These are phyloP conservation scores for Penicillium occitanis DNA, from an alignment of 2,329 filamentous ascomycete species.

Conservation along the genomic window DNA sequence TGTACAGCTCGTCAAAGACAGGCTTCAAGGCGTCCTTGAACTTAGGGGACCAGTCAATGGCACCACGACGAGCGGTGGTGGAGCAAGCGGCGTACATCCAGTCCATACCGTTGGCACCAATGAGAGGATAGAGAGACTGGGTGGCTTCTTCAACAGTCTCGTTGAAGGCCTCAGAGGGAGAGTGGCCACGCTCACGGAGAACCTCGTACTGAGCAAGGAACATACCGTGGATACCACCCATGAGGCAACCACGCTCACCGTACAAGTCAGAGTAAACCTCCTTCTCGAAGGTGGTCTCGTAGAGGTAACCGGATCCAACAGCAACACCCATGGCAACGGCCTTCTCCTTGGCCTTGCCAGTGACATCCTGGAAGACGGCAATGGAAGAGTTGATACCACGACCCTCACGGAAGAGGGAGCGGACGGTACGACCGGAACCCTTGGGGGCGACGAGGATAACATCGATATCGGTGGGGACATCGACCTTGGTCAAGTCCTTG, in stretches of 20 bases:
- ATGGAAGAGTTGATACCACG: slow-evolving; percentile 99
- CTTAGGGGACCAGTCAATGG: slow-evolving; percentile 95
- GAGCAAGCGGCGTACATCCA: slow-evolving; percentile 99
- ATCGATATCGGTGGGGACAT: slow-evolving; percentile 91
- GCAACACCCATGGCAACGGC: slow-evolving; percentile 94
- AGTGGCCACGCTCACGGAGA: slow-evolving; percentile 96
- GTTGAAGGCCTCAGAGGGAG: slow-evolving; percentile 98
- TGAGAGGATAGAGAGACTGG: slow-evolving; percentile 95
- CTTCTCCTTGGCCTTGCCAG: slow-evolving; percentile 97
- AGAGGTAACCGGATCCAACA: slow-evolving; percentile 96
- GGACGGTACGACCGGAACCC: slow-evolving; percentile 97
- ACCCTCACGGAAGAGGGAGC: slow-evolving; percentile 97
- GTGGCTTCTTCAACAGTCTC: slow-evolving; percentile 99
- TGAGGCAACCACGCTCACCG: slow-evolving; percentile 98
- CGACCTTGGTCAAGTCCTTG: slow-evolving; percentile 99
- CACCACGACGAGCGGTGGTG: slow-evolving; percentile 94
- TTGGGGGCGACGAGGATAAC: slow-evolving; percentile 99
- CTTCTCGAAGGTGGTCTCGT: slow-evolving; percentile 99
- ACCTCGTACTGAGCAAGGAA: slow-evolving; percentile 99
- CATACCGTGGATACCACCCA: slow-evolving; percentile 99
- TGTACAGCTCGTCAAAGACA: slow-evolving; percentile 96
- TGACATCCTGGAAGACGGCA: slow-evolving; percentile 97
- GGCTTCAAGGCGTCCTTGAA: slow-evolving; percentile 99
- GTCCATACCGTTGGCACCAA: slow-evolving; percentile 98
- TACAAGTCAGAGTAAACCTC: slow-evolving; percentile 99